These are phyloP conservation scores for Cordyceps javanica DNA, from an alignment of 2,329 filamentous ascomycete species.

Conservation along the genomic window DNA sequence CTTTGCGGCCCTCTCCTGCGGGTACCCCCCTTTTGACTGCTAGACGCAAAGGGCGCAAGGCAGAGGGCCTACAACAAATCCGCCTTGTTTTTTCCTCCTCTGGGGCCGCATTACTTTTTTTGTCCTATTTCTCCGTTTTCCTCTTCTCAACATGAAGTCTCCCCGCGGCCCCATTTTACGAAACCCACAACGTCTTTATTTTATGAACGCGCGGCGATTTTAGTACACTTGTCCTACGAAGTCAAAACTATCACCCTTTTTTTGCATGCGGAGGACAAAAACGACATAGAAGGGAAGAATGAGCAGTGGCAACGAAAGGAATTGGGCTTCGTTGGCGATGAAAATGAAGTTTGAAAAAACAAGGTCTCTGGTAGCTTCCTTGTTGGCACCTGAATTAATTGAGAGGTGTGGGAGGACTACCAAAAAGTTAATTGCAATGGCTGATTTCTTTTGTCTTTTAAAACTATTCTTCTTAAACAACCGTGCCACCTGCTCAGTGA, in stretches of 20 bases:
- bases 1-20: slow-evolving; percentile 19
- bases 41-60: slow-evolving; percentile 1
- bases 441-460: slow-evolving; percentile 18
- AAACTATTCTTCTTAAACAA: slow-evolving; percentile 1
- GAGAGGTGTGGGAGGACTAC: slow-evolving; percentile 31
- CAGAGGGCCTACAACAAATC: slow-evolving; percentile 5
- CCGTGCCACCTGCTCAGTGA: neutral
- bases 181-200: slow-evolving; percentile 9
- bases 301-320: slow-evolving; percentile 14
- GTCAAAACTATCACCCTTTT: slow-evolving; percentile 1
- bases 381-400: slow-evolving; percentile 26
- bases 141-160: slow-evolving; percentile 5
- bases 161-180: slow-evolving; percentile 12
- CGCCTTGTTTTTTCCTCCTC: slow-evolving; percentile 14
- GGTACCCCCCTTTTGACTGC: slow-evolving; percentile 17
- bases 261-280: slow-evolving; percentile 8
- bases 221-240: slow-evolving; percentile 9
- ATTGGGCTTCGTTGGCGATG: slow-evolving; percentile 24
- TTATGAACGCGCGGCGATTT: slow-evolving; percentile 13
- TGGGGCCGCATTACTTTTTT: slow-evolving; percentile 11
- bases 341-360: slow-evolving; percentile 22
- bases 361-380: slow-evolving; percentile 32
- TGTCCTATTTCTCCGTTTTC: slow-evolving; percentile 10
- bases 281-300: slow-evolving; percentile 4
- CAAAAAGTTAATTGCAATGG: slow-evolving; percentile 38